phyloP scores from a whole-genome alignment of 768 basidiomycete species.

The Cystofilobasidium macerans region DNA sequence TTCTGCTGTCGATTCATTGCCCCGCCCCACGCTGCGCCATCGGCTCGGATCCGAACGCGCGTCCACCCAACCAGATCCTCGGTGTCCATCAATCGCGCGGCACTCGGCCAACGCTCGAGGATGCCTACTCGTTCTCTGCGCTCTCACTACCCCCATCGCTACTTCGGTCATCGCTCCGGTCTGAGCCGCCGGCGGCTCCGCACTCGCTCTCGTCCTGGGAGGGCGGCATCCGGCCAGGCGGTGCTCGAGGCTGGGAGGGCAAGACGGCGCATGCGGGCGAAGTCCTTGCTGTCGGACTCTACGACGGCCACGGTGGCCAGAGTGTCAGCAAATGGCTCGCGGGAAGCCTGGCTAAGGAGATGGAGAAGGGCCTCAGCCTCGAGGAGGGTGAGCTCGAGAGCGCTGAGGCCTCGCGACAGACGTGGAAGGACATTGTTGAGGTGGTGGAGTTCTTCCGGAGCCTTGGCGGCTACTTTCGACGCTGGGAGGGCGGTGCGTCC shows the following conservation, averaged over 20 bases:
- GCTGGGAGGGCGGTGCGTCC: constrained; percentile 66
- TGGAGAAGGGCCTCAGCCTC: neutral
- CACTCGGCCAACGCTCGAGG: constrained; percentile 12
- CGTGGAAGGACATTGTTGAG: constrained; percentile 1
- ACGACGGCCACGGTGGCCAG: constrained; percentile 20
- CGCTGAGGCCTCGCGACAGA: neutral
- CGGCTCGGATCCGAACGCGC: no score
- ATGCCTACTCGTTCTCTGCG: constrained; percentile 1
- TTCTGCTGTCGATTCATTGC: no score
- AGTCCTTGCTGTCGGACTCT: constrained; percentile 12
- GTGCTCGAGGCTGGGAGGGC: constrained; percentile 16
- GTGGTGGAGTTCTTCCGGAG: constrained; percentile 65
- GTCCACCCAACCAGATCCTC: neutral
- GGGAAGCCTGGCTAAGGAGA: neutral
- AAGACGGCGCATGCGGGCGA: constrained; percentile 6
- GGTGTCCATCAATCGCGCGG: constrained; percentile 19
- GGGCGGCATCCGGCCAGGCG: neutral
- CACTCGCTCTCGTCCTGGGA: constrained; percentile 11
- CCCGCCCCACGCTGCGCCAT: no score
- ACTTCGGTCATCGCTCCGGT: neutral
- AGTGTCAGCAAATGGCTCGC: constrained; percentile 11
- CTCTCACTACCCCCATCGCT: constrained; percentile 9
- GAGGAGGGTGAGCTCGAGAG: neutral
- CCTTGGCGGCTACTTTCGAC: constrained; percentile 74
- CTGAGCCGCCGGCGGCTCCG: neutral